A percentile compares a stretch with the other conserved stretches of the same genome.
These are phyloP conservation scores for Diversispora eburnea DNA, from an alignment of 192 early-diverging fungal genomes.

Conservation along the genomic window DNA sequence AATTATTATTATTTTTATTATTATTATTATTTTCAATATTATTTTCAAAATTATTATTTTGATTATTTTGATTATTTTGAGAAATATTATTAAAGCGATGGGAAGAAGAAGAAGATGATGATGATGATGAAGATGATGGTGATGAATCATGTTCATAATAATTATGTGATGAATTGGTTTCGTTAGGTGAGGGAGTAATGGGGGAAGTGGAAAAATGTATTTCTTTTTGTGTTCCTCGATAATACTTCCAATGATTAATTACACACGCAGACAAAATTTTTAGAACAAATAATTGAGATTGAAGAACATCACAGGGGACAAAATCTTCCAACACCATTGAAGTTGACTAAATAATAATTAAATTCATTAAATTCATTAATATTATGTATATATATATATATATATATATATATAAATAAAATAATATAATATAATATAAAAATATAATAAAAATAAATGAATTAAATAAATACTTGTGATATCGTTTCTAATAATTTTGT, in stretches of 20 bases:
- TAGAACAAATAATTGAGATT: slow-evolving; percentile 84
- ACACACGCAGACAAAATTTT: slow-evolving; percentile 80
- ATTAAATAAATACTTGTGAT: slow-evolving; percentile 49
- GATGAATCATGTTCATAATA: slow-evolving; percentile 3
- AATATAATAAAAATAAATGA: slow-evolving; percentile 9
- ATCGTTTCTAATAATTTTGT: slow-evolving; percentile 70
- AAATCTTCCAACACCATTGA: slow-evolving; percentile 51
- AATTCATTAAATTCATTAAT: background rate
- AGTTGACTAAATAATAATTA: slow-evolving; percentile 31
- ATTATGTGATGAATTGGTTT: slow-evolving; percentile 24
- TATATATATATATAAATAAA: background rate
- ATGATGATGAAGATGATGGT: background rate
- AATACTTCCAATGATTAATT: slow-evolving; percentile 81
- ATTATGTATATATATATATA: background rate
- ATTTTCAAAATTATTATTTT: too few relatives aligned
- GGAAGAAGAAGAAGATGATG: background rate
- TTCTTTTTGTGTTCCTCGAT: slow-evolving; percentile 47
- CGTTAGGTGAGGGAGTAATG: background rate
- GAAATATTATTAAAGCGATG: too few relatives aligned
- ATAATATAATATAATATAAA: background rate
- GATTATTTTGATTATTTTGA: too few relatives aligned
- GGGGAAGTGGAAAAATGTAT: background rate
- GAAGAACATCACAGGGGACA: slow-evolving; percentile 65
- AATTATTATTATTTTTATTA: too few relatives aligned
- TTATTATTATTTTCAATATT: too few relatives aligned